These are phyloP conservation scores for Trichoderma oligosporum DNA, from an alignment of 2,329 filamentous ascomycete species.

Conservation along the genomic window DNA sequence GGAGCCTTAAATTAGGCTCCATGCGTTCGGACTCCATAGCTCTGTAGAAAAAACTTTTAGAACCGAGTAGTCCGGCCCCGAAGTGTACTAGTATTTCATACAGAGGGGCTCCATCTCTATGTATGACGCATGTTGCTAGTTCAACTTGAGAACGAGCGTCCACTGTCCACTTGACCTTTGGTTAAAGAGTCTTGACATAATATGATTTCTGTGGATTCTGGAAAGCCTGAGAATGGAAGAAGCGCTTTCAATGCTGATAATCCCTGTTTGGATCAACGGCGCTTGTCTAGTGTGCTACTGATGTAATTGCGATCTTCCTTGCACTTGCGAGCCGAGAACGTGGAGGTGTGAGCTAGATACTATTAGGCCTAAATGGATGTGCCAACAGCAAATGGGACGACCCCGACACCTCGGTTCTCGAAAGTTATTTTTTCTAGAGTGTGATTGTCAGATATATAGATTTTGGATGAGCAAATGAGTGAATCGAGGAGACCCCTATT, in stretches of 20 bases:
- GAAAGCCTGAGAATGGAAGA: neutral
- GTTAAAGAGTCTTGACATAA: too few relatives aligned
- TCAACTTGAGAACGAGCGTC: neutral
- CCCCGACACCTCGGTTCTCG: neutral
- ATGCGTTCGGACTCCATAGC: neutral
- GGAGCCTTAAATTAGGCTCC: neutral
- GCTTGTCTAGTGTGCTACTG: neutral
- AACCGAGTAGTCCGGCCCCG: neutral
- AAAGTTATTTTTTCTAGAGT: neutral
- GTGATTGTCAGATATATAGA: too few relatives aligned
- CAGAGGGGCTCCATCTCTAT: too few relatives aligned
- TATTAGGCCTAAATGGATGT: too few relatives aligned
- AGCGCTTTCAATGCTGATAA: neutral
- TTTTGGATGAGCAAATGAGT: neutral
- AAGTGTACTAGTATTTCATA: too few relatives aligned
- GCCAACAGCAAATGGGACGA: neutral
- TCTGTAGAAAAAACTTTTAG: neutral
- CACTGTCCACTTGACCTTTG: too few relatives aligned
- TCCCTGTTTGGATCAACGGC: neutral
- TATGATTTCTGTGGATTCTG: too few relatives aligned
- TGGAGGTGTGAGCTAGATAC: neutral
- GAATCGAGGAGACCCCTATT: neutral
- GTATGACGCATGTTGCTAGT: neutral
- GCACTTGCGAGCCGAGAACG: neutral
- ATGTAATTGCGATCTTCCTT: conserved; percentile 10